phyloP scores from a whole-genome alignment of 495 filamentous ascomycete species.

The Penicillium desertorum region DNA sequence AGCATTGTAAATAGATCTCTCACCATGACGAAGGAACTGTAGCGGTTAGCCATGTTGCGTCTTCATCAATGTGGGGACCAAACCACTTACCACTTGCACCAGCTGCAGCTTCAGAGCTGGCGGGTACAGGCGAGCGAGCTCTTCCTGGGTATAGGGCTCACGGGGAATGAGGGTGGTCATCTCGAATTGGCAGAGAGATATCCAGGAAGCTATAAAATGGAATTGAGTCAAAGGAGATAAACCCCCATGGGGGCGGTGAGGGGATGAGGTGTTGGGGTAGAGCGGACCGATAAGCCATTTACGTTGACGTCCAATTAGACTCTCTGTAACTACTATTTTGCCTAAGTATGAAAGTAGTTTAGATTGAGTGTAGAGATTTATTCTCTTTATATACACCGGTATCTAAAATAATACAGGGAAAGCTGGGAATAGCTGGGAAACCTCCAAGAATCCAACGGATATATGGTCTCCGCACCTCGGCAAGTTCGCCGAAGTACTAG shows the following conservation, averaged over 20 bases:
- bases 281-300: background rate
- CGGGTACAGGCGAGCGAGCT: conserved; percentile 82
- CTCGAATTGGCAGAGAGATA: conserved; percentile 3
- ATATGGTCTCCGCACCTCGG: conserved; percentile 8
- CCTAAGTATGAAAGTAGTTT: background rate
- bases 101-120: conserved; percentile 73
- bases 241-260: conserved; percentile 16
- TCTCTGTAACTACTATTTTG: background rate
- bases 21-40: conserved; percentile 81
- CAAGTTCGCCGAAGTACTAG: background rate
- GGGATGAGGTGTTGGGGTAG: conserved; percentile 8
- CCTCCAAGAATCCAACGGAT: background rate
- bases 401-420: background rate
- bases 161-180: conserved; percentile 82
- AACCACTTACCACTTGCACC: conserved; percentile 72
- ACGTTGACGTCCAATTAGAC: background rate
- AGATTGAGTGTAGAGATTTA: background rate
- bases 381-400: background rate
- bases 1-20: conserved; percentile 14
- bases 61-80: background rate
- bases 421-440: background rate
- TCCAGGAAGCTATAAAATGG: background rate
- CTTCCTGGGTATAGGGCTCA: conserved; percentile 73
- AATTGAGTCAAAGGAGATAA: conserved; percentile 2
- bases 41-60: conserved; percentile 15